Conservation (phyloP, 1,139 yeast species). For the Sugiyamaella xylanicola region DNA sequence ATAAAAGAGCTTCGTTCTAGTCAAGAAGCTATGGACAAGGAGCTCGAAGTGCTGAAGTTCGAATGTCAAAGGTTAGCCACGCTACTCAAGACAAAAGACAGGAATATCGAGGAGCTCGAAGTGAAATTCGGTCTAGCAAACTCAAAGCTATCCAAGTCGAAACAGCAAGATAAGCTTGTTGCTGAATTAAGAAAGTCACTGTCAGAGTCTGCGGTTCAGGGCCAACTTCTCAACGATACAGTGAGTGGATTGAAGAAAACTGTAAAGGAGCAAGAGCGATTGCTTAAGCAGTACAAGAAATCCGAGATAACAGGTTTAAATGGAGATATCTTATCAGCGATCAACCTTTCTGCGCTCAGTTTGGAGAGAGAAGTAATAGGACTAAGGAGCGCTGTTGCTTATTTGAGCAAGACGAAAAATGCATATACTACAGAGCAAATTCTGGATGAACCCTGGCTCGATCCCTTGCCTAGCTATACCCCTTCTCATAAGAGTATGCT, state of each 20-base stretch:
- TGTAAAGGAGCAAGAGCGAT: constrained; percentile 43
- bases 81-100: constrained; percentile 42
- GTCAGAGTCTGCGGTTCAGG: constrained; percentile 34
- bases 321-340: constrained; percentile 20
- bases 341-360: constrained; percentile 24
- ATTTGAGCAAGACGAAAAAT: constrained; percentile 21
- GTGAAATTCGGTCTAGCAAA: constrained; percentile 50
- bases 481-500: constrained; percentile 8
- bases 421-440: background rate
- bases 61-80: constrained; percentile 34
- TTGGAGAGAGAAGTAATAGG: constrained; percentile 29
- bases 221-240: constrained; percentile 32
- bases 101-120: constrained; percentile 48
- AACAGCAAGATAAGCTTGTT: constrained; percentile 42
- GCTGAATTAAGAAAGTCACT: constrained; percentile 38
- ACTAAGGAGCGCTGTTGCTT: constrained; percentile 25
- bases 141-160: constrained; percentile 47
- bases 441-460: constrained; percentile 5
- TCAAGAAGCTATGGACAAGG: constrained; percentile 29
- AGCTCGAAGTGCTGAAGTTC: constrained; percentile 31
- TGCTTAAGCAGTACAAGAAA: constrained; percentile 28
- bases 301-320: constrained; percentile 24
- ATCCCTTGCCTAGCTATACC: constrained; percentile 11
- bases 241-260: constrained; percentile 31
- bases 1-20: constrained; percentile 26